Percentiles rank a stretch among this genome's conserved stretches.
Conservation (phyloP, 371 early-diverging fungal species). For the Mortierella sp. region DNA sequence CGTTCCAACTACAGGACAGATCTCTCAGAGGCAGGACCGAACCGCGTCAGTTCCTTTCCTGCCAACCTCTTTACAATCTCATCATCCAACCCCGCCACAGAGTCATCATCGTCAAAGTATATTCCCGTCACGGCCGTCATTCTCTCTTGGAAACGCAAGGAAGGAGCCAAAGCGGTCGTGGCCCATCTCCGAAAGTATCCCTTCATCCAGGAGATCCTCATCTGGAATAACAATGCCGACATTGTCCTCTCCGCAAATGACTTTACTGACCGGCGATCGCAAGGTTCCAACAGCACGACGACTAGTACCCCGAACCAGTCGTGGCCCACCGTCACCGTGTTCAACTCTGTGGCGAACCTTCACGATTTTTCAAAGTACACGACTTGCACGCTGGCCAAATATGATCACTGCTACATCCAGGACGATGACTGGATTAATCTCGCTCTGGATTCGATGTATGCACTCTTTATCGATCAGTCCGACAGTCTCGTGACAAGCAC, state of each 20-base stretch:
- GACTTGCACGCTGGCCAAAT: conserved; percentile 67
- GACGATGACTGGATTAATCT: conserved; percentile 67
- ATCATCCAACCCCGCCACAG: conserved; percentile 1
- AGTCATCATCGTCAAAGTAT: conserved; percentile 26
- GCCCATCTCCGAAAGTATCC: conserved; percentile 67
- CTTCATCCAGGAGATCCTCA: conserved; percentile 69
- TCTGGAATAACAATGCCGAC: conserved; percentile 64
- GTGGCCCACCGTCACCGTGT: conserved; percentile 41
- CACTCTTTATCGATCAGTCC: conserved; percentile 65
- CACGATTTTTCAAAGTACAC: conserved; percentile 70
- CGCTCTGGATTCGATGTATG: conserved; percentile 67
- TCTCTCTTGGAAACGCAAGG: conserved; percentile 62
- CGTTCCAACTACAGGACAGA: conserved; percentile 50
- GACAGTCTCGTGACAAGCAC: conserved; percentile 65
- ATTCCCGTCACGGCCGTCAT: conserved; percentile 69
- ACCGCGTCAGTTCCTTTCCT: conserved; percentile 40
- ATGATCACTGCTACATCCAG: conserved; percentile 72
- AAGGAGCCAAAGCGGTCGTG: conserved; percentile 60
- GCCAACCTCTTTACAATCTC: conserved; percentile 27
- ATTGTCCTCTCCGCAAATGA: conserved; percentile 18
- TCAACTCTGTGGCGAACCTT: conserved; percentile 64
- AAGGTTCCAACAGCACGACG: background rate
- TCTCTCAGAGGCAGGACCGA: conserved; percentile 32
- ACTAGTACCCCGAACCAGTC: background rate
- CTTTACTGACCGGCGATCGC: conserved; percentile 17